phyloP scores from a whole-genome alignment of 805 yeast species.

The Jamesozyma piceae region DNA sequence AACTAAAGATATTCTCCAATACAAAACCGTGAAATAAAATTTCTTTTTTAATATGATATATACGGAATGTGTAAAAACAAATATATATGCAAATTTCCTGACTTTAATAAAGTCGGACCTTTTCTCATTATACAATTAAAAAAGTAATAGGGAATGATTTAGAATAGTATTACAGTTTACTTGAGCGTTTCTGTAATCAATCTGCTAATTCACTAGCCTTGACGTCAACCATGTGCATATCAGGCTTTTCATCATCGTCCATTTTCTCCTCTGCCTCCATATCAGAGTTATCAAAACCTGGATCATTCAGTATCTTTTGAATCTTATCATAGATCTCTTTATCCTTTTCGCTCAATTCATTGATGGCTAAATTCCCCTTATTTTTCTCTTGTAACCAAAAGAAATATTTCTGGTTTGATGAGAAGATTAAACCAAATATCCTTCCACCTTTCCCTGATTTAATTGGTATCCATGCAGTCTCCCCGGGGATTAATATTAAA shows the following conservation, averaged over 20 bases:
- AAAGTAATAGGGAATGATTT: too few species aligned
- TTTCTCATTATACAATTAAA: too few species aligned
- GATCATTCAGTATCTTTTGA: constrained; percentile 37
- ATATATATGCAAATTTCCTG: too few species aligned
- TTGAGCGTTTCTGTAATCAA: too few species aligned
- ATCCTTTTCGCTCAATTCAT: constrained; percentile 51
- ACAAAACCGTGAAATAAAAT: too few species aligned
- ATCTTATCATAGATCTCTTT: constrained; percentile 41
- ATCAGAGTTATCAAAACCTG: constrained; percentile 14
- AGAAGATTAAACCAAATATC: constrained; percentile 59
- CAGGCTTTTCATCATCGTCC: constrained; percentile 12
- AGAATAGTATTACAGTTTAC: too few species aligned
- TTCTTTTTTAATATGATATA: too few species aligned
- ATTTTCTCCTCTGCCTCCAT: constrained; percentile 2
- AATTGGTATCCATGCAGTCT: constrained; percentile 65
- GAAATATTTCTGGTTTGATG: constrained; percentile 49
- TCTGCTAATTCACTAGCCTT: background rate
- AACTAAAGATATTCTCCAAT: too few species aligned
- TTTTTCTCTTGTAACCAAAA: constrained; percentile 70
- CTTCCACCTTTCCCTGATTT: constrained; percentile 66
- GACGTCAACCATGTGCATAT: constrained; percentile 8
- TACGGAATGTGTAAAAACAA: too few species aligned
- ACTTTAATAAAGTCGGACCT: too few species aligned
- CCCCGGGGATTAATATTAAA: constrained; percentile 73
- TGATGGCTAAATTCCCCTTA: constrained; percentile 40